Evolutionary conservation across 345 rosid genomes (phyloP).

Genomic region (Bretschneidera sinensis): DNA sequence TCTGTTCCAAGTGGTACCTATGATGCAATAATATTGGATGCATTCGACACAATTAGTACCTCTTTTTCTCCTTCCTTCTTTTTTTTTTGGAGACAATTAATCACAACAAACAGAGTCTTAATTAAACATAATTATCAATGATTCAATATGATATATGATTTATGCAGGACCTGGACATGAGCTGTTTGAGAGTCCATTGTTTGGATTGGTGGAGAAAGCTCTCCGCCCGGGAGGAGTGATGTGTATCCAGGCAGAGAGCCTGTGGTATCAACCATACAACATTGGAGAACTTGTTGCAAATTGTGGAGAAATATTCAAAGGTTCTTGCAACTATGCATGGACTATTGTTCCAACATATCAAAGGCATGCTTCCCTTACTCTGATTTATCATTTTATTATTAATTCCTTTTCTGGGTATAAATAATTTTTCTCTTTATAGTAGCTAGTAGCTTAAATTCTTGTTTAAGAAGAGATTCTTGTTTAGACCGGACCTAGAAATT

Average conservation of each 20-base stretch:
- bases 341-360: constrained; percentile 59
- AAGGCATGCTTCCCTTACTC: constrained; percentile 35
- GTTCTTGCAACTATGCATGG: constrained; percentile 77
- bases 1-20: constrained; percentile 44
- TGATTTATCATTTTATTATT: background rate
- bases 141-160: too few relatives aligned
- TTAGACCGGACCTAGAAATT: too few relatives aligned
- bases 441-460: background rate
- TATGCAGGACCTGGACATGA: constrained; percentile 55
- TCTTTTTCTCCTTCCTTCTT: constrained; percentile 6
- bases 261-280: constrained; percentile 50
- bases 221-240: constrained; percentile 61
- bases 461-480: background rate
- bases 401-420: too few relatives aligned
- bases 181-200: constrained; percentile 45
- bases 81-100: too few relatives aligned
- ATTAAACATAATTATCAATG: too few relatives aligned
- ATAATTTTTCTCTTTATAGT: too few relatives aligned
- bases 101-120: too few relatives aligned
- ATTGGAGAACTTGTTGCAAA: constrained; percentile 64
- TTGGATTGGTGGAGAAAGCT: constrained; percentile 42
- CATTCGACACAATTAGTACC: constrained; percentile 58
- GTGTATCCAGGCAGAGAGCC: constrained; percentile 66
- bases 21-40: constrained; percentile 60
- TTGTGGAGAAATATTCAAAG: constrained; percentile 47